Conservation (phyloP, 2,329 filamentous ascomycete species). For the Scopulariopsis brevicaulis region DNA sequence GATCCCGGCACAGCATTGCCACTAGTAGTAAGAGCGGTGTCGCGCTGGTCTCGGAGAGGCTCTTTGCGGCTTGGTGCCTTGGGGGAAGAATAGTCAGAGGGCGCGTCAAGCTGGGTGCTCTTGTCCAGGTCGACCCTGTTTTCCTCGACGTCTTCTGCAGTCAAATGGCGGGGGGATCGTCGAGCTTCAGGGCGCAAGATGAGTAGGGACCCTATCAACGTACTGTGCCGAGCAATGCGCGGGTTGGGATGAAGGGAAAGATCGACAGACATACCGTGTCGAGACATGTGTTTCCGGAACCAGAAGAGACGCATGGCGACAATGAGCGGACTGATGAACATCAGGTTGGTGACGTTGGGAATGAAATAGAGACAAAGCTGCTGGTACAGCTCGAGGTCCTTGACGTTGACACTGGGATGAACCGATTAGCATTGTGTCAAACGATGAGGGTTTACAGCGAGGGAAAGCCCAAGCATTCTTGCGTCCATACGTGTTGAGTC, state of each 20-base stretch:
- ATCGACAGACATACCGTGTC: constrained; percentile 67
- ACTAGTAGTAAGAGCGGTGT: too few relatives aligned
- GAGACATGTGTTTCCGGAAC: constrained; percentile 94
- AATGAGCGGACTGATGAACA: constrained; percentile 73
- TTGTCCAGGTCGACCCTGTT: too few relatives aligned
- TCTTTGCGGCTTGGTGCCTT: too few relatives aligned
- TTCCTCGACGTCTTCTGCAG: too few relatives aligned
- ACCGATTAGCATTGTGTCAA: too few relatives aligned
- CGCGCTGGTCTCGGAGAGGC: too few relatives aligned
- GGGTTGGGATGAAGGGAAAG: constrained; percentile 46
- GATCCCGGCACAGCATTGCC: too few relatives aligned
- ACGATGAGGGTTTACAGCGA: background rate
- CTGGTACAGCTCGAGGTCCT: constrained; percentile 57
- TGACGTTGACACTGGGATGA: constrained; percentile 39
- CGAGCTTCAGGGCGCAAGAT: too few relatives aligned
- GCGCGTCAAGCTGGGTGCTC: too few relatives aligned
- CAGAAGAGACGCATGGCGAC: constrained; percentile 91
- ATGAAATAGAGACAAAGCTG: constrained; percentile 64
- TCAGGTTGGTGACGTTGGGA: constrained; percentile 67
- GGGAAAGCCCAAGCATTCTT: too few relatives aligned
- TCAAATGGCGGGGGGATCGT: too few relatives aligned
- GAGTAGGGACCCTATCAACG: constrained; percentile 24
- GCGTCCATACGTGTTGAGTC: constrained; percentile 58
- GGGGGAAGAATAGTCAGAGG: too few relatives aligned
- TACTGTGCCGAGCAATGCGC: constrained; percentile 51